These are phyloP conservation scores for Pythium rishiriense DNA, from an alignment of 352 stramenopile genomes.

Conservation along the genomic window DNA sequence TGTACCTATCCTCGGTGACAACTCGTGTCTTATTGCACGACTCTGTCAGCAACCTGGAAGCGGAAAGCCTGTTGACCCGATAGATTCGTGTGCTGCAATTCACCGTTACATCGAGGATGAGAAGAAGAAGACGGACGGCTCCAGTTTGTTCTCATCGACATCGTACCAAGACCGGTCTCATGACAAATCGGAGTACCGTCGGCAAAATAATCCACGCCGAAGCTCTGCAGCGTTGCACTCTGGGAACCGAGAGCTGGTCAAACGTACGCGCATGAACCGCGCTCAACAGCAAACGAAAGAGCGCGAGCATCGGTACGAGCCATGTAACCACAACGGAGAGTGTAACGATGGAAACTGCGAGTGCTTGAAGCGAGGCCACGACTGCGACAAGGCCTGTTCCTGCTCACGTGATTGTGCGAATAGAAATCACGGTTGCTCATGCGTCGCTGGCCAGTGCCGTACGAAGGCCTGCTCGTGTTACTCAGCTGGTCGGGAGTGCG, in stretches of 20 bases:
- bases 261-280: constrained; percentile 39
- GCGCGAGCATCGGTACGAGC: constrained; percentile 55
- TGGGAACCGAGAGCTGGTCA: constrained; percentile 37
- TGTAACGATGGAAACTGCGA: constrained; percentile 47
- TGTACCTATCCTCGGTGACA: constrained; percentile 35
- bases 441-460: constrained; percentile 48
- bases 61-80: background rate
- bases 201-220: constrained; percentile 13
- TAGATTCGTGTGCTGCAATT: constrained; percentile 13
- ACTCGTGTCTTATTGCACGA: constrained; percentile 23
- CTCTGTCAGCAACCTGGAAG: background rate
- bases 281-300: constrained; percentile 40
- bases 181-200: constrained; percentile 10
- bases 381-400: constrained; percentile 61
- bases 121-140: background rate
- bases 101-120: constrained; percentile 18
- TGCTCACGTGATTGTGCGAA: constrained; percentile 67
- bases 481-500: constrained; percentile 53
- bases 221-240: constrained; percentile 17
- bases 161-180: constrained; percentile 9
- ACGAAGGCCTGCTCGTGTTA: constrained; percentile 61
- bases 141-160: background rate
- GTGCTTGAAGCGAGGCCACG: constrained; percentile 51
- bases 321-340: constrained; percentile 57
- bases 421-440: constrained; percentile 69